These are phyloP conservation scores for Lentithecium fluviatile DNA, from an alignment of 495 filamentous ascomycete genomes.

Conservation along the genomic window DNA sequence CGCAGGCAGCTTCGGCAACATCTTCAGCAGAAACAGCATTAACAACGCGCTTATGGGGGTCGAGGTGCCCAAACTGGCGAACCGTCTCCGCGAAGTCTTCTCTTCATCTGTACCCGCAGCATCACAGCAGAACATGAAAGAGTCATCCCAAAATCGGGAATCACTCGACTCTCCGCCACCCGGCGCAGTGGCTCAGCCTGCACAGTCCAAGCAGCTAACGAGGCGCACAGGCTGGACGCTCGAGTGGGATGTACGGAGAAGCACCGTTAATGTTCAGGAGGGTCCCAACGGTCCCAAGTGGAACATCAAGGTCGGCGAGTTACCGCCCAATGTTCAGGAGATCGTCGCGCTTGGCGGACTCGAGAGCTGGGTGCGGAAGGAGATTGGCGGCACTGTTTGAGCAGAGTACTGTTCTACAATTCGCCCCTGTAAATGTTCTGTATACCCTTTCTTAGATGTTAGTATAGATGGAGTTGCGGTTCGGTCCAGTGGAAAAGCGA, in stretches of 20 bases:
- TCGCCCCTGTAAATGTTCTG: not conserved
- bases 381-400: conserved; percentile 47
- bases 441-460: not conserved
- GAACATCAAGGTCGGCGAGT: conserved; percentile 78
- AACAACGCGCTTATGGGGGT: conserved; percentile 88
- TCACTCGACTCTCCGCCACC: conserved; percentile 50
- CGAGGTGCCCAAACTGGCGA: conserved; percentile 72
- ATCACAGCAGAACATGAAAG: conserved; percentile 33
- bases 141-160: conserved; percentile 40
- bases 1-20: conserved; percentile 83
- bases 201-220: conserved; percentile 60
- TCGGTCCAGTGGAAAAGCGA: not conserved
- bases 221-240: conserved; percentile 86
- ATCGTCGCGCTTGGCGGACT: conserved; percentile 57
- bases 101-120: conserved; percentile 6
- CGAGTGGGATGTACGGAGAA: conserved; percentile 77
- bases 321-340: conserved; percentile 87
- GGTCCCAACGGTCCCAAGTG: conserved; percentile 62
- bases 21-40: conserved; percentile 84
- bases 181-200: conserved; percentile 36
- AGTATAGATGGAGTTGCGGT: not conserved
- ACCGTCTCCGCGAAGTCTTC: conserved; percentile 67
- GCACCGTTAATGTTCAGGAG: conserved; percentile 68
- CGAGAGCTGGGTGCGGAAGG: conserved; percentile 69
- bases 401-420: not conserved